Evolutionary conservation across 2,329 filamentous ascomycete species (phyloP).

Genomic region (Celoporthe dispersa): DNA sequence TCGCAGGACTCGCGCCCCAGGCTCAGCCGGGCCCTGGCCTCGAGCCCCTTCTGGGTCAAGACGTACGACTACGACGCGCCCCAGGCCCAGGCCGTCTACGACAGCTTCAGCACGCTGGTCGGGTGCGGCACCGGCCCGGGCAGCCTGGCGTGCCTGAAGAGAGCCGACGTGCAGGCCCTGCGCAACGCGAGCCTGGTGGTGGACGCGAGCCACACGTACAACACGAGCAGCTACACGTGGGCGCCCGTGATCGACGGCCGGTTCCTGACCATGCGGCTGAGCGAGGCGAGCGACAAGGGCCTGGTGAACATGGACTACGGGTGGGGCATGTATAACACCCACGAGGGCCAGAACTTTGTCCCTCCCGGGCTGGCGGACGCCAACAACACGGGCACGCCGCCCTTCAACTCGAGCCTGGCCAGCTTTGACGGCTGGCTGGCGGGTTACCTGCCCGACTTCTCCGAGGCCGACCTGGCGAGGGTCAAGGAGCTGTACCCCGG

Average conservation of each 20-base stretch:
- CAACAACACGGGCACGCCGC: constrained; percentile 39
- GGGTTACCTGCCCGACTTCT: constrained; percentile 57
- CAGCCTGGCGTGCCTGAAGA: constrained; percentile 60
- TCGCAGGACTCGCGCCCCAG: constrained; percentile 23
- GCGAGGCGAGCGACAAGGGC: constrained; percentile 43
- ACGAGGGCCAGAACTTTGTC: constrained; percentile 67
- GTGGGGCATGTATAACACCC: constrained; percentile 63
- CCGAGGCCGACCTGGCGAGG: constrained; percentile 41
- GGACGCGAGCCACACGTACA: constrained; percentile 54
- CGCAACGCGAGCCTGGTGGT: constrained; percentile 56
- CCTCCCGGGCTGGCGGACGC: constrained; percentile 50
- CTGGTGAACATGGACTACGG: constrained; percentile 50
- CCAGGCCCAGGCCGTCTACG: constrained; percentile 56
- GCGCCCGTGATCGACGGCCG: constrained; percentile 62
- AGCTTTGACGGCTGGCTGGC: constrained; percentile 58
- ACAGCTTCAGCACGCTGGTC: constrained; percentile 48
- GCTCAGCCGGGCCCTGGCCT: constrained; percentile 38
- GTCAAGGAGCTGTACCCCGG: constrained; percentile 54
- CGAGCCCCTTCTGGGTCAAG: constrained; percentile 63
- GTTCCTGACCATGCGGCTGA: constrained; percentile 55
- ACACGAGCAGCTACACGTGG: constrained; percentile 62
- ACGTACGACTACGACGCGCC: constrained; percentile 56
- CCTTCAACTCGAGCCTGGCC: constrained; percentile 54
- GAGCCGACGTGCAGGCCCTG: constrained; percentile 55
- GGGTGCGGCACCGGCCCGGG: constrained; percentile 49